phyloP scores from a whole-genome alignment of 2,329 filamentous ascomycete genomes.

The Neophaeococcomyces mojaviensis region DNA sequence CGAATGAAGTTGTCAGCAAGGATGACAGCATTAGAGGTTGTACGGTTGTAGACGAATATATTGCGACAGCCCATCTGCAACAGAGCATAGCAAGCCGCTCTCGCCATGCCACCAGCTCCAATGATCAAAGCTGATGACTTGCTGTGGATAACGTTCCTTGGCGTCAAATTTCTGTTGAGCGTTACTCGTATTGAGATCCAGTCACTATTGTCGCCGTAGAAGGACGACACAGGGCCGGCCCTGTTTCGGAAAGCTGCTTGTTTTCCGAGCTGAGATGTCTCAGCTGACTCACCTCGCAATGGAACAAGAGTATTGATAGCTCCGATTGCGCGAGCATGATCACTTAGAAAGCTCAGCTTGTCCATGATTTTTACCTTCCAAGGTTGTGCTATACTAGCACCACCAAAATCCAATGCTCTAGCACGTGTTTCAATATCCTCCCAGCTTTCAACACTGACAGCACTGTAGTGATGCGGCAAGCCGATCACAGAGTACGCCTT shows the following conservation, averaged over 20 bases:
- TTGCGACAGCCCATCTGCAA: slow-evolving; percentile 68
- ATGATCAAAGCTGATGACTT: slow-evolving; percentile 48
- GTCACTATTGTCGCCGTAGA: slow-evolving; percentile 40
- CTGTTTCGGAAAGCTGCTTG: slow-evolving; percentile 37
- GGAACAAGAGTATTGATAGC: slow-evolving; percentile 40
- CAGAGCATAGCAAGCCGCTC: slow-evolving; percentile 71
- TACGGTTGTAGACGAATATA: slow-evolving; percentile 69
- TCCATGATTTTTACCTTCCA: slow-evolving; percentile 35
- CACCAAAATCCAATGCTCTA: slow-evolving; percentile 33
- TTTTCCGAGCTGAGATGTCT: slow-evolving; percentile 30
- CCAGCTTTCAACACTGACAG: slow-evolving; percentile 31
- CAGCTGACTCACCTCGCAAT: slow-evolving; percentile 31
- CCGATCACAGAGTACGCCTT: slow-evolving; percentile 34
- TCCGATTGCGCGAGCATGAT: slow-evolving; percentile 38
- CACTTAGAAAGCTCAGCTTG: slow-evolving; percentile 32
- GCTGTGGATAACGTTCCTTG: slow-evolving; percentile 46
- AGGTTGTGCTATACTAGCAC: slow-evolving; percentile 37
- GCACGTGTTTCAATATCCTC: slow-evolving; percentile 32
- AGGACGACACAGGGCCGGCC: slow-evolving; percentile 33
- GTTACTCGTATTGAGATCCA: slow-evolving; percentile 38
- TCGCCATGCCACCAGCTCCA: slow-evolving; percentile 65
- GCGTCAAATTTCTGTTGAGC: slow-evolving; percentile 35
- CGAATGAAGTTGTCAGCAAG: slow-evolving; percentile 63
- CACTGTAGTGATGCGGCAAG: slow-evolving; percentile 33
- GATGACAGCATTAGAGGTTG: slow-evolving; percentile 56